Evolutionary conservation across 495 filamentous ascomycete species (phyloP).

Genomic region (Tetracladium setigerum): DNA sequence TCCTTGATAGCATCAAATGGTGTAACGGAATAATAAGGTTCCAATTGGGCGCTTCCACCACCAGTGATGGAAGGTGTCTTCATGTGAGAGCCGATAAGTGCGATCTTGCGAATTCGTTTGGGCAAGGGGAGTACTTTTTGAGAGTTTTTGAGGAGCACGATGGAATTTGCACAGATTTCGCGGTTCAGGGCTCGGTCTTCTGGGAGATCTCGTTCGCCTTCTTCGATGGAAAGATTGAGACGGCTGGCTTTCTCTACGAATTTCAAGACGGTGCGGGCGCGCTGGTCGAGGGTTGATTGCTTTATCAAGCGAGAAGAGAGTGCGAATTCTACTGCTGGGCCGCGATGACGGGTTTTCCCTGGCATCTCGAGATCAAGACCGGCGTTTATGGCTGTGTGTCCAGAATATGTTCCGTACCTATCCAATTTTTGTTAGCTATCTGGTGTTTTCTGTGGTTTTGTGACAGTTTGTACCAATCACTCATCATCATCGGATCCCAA

Average conservation of each 20-base stretch:
- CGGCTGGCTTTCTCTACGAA: slow-evolving; percentile 41
- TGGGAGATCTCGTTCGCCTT: slow-evolving; percentile 15
- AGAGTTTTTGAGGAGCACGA: slow-evolving; percentile 68
- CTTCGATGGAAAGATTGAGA: slow-evolving; percentile 1
- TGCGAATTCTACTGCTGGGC: slow-evolving; percentile 48
- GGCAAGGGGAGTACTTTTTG: slow-evolving; percentile 55
- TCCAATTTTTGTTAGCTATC: background rate
- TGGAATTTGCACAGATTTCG: slow-evolving; percentile 55
- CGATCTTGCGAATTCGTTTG: slow-evolving; percentile 41
- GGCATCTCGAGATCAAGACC: slow-evolving; percentile 75
- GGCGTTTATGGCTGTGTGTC: slow-evolving; percentile 54
- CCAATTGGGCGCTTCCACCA: slow-evolving; percentile 59
- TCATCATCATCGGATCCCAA: slow-evolving; percentile 11
- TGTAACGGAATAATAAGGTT: slow-evolving; percentile 58
- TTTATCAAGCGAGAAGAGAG: slow-evolving; percentile 49
- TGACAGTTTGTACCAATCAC: slow-evolving; percentile 8
- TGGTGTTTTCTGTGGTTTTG: background rate
- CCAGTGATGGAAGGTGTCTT: slow-evolving; percentile 58
- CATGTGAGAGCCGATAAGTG: slow-evolving; percentile 58
- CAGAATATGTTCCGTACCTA: slow-evolving; percentile 61
- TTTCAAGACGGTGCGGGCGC: slow-evolving; percentile 52
- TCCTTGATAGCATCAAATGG: slow-evolving; percentile 57
- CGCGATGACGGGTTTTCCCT: slow-evolving; percentile 57
- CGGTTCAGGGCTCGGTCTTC: slow-evolving; percentile 34
- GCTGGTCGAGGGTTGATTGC: slow-evolving; percentile 49